These are phyloP conservation scores for Termitomyces sp. DNA, from an alignment of 768 basidiomycete genomes.

Conservation along the genomic window DNA sequence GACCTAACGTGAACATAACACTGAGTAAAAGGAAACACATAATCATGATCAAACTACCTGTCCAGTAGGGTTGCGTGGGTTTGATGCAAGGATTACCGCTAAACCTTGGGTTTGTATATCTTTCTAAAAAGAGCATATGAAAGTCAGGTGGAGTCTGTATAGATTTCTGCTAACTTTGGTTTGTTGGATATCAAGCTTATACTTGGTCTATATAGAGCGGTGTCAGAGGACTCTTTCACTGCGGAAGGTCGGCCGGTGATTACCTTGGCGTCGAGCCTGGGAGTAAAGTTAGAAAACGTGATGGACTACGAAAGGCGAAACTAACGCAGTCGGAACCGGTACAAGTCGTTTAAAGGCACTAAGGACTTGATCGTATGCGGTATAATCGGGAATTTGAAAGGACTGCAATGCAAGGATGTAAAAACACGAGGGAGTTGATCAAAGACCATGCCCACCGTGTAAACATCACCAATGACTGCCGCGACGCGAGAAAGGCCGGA, in stretches of 20 bases:
- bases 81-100: constrained; percentile 81
- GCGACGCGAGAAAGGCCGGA: constrained; percentile 87
- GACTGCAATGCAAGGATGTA: constrained; percentile 36
- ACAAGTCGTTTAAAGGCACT: constrained; percentile 86
- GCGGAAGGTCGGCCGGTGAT: background rate
- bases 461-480: constrained; percentile 88
- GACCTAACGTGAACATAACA: constrained; percentile 30
- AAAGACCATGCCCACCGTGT: constrained; percentile 46
- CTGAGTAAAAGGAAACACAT: background rate
- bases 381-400: constrained; percentile 91
- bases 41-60: constrained; percentile 42
- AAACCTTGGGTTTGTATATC: constrained; percentile 82
- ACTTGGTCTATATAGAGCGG: constrained; percentile 41
- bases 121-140: constrained; percentile 38
- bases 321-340: constrained; percentile 85
- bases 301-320: constrained; percentile 2
- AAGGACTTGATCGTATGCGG: constrained; percentile 79
- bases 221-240: constrained; percentile 1
- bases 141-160: background rate
- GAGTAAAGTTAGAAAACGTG: constrained; percentile 18
- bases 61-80: constrained; percentile 97
- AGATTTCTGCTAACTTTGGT: constrained; percentile 43
- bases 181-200: constrained; percentile 73
- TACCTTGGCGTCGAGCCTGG: constrained; percentile 28
- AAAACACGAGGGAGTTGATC: background rate